A percentile compares a stretch with the other conserved stretches of the same genome.
Evolutionary conservation across 345 rosid genomes (phyloP).

Genomic region (Excoecaria agallocha): DNA sequence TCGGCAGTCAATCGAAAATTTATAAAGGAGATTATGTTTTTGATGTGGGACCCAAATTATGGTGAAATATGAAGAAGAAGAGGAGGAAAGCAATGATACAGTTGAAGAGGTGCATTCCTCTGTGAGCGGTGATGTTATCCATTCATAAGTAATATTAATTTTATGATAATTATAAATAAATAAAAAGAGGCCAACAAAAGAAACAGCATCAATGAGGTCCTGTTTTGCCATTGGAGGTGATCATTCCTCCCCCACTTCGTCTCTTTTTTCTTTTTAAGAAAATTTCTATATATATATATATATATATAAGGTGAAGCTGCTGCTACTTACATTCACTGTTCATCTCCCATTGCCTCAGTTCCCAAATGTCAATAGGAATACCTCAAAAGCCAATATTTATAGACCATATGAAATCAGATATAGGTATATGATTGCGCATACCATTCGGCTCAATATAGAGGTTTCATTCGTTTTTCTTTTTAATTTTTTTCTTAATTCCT

Average conservation of each 20-base stretch:
- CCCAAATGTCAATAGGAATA: no score
- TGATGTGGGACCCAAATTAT: slow-evolving; percentile 15
- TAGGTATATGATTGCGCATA: no score
- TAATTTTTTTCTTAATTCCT: no score
- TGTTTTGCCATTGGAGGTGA: slow-evolving; percentile 49
- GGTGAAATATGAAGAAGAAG: slow-evolving; percentile 20
- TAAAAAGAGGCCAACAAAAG: slow-evolving; percentile 50
- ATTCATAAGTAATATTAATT: background rate
- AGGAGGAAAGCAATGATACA: slow-evolving; percentile 22
- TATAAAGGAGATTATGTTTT: slow-evolving; percentile 5
- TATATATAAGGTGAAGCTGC: no score
- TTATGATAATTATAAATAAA: background rate
- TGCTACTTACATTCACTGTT: no score
- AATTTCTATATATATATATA: no score
- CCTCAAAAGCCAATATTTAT: no score
- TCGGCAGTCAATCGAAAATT: background rate
- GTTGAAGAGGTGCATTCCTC: slow-evolving; percentile 3
- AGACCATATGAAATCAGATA: no score
- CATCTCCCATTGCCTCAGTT: no score
- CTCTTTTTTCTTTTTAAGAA: background rate
- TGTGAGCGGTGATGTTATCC: slow-evolving; percentile 7
- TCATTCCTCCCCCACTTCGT: slow-evolving; percentile 45
- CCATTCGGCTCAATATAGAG: no score
- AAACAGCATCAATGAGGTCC: slow-evolving; percentile 50
- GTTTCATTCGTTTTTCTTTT: no score